Evolutionary conservation across 192 early-diverging fungal genomes (phyloP).

Genomic region (Mortierella claussenii): DNA sequence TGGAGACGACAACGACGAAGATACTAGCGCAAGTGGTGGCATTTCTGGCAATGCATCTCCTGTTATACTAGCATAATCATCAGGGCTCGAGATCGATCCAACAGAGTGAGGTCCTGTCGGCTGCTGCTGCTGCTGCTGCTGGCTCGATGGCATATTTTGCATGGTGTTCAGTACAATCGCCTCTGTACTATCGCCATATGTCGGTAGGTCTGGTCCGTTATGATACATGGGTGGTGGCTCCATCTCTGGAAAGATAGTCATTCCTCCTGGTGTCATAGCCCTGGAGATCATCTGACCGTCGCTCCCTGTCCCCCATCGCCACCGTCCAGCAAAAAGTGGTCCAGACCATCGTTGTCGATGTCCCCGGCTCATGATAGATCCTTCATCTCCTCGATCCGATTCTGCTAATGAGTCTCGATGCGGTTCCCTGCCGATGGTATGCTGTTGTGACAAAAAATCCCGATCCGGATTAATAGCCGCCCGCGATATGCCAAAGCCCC

Average conservation of each 20-base stretch:
- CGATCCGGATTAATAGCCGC: too few species aligned
- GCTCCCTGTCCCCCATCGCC: slow-evolving; percentile 1
- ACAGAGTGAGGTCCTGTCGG: not conserved
- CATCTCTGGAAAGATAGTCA: slow-evolving; percentile 14
- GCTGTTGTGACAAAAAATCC: not conserved
- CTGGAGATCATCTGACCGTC: not conserved
- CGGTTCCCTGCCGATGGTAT: not conserved
- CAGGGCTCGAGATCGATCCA: not conserved
- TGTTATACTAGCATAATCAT: too few species aligned
- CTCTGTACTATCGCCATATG: slow-evolving; percentile 2
- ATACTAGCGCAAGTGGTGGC: not conserved
- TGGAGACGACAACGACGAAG: too few species aligned
- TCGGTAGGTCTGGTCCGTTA: slow-evolving; percentile 9
- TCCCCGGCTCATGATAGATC: not conserved
- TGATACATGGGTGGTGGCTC: slow-evolving; percentile 23
- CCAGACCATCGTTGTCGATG: not conserved
- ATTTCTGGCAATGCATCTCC: not conserved
- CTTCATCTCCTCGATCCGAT: not conserved
- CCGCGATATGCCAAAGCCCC: too few species aligned
- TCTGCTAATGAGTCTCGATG: slow-evolving; percentile 1
- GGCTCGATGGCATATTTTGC: not conserved
- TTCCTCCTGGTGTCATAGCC: not conserved
- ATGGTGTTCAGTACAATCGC: slow-evolving; percentile 5
- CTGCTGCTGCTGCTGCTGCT: not conserved
- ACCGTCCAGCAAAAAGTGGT: not conserved